Conservation (phyloP, 1,139 yeast genomes). For the Geotrichum restrictum region DNA sequence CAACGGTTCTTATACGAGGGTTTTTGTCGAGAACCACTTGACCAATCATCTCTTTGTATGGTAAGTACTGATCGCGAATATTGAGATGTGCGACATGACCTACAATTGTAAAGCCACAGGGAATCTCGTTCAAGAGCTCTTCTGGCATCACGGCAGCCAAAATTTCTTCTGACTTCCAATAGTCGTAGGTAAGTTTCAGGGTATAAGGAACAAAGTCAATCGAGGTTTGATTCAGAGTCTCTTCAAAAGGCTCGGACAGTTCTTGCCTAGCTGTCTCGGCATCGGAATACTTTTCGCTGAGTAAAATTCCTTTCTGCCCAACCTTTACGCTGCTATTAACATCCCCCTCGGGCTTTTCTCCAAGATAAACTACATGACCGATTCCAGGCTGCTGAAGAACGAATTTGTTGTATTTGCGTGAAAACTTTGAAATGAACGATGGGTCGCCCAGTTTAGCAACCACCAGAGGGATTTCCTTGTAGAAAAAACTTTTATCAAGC, state of each 20-base stretch:
- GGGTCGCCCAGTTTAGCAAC: slow-evolving; percentile 72
- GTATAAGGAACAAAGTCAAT: slow-evolving; percentile 52
- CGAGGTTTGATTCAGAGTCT: slow-evolving; percentile 47
- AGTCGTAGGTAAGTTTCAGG: slow-evolving; percentile 61
- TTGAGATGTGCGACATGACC: slow-evolving; percentile 97
- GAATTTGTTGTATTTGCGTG: slow-evolving; percentile 52
- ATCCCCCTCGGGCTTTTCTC: slow-evolving; percentile 23
- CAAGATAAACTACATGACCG: slow-evolving; percentile 57
- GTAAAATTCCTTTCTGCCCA: slow-evolving; percentile 55
- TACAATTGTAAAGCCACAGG: slow-evolving; percentile 87
- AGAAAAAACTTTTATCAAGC: slow-evolving; percentile 64
- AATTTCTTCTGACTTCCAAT: slow-evolving; percentile 91
- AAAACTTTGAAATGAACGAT: slow-evolving; percentile 45
- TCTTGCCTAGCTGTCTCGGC: slow-evolving; percentile 41
- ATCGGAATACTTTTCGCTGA: slow-evolving; percentile 50
- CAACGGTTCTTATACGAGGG: slow-evolving; percentile 75
- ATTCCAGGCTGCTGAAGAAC: slow-evolving; percentile 60
- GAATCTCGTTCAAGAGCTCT: slow-evolving; percentile 64
- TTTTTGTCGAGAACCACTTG: slow-evolving; percentile 89
- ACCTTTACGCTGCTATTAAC: slow-evolving; percentile 22
- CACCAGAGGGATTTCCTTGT: slow-evolving; percentile 52
- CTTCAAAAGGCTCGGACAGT: slow-evolving; percentile 45
- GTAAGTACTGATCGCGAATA: slow-evolving; percentile 77
- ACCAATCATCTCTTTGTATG: slow-evolving; percentile 77
- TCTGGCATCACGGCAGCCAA: slow-evolving; percentile 73